Evolutionary conservation across 495 filamentous ascomycete genomes (phyloP).

Genomic region (Penicillium nucicola): DNA sequence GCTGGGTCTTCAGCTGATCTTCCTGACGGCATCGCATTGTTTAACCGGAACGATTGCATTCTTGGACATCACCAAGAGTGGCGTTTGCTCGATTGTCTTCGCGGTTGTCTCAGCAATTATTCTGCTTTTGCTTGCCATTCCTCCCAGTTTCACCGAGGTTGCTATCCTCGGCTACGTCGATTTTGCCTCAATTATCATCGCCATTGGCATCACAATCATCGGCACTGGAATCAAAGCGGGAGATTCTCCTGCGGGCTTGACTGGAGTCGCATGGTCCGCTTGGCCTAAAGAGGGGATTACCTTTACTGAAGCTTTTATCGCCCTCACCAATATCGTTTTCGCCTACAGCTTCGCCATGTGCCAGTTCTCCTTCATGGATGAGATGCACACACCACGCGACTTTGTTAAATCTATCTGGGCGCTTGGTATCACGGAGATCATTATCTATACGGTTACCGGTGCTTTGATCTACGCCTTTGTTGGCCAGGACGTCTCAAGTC

Average conservation of each 20-base stretch:
- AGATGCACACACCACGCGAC: conserved; percentile 67
- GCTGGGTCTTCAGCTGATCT: conserved; percentile 60
- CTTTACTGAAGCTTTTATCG: conserved; percentile 49
- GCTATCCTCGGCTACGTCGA: conserved; percentile 61
- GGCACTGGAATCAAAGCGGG: conserved; percentile 51
- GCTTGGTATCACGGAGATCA: conserved; percentile 58
- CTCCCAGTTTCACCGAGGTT: conserved; percentile 49
- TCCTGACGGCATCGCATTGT: conserved; percentile 69
- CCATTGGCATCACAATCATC: conserved; percentile 68
- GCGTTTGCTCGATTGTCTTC: conserved; percentile 61
- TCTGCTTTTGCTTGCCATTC: conserved; percentile 58
- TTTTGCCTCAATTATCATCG: conserved; percentile 60
- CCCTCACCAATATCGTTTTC: conserved; percentile 69
- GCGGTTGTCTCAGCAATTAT: conserved; percentile 59
- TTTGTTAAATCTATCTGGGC: conserved; percentile 59
- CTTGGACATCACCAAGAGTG: conserved; percentile 56
- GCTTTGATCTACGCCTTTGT: conserved; percentile 67
- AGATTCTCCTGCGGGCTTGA: conserved; percentile 27
- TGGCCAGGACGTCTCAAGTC: conserved; percentile 59
- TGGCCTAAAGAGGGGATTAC: conserved; percentile 30
- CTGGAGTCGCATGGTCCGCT: conserved; percentile 38
- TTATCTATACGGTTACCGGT: conserved; percentile 65
- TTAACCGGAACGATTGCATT: conserved; percentile 69
- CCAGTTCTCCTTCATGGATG: conserved; percentile 70
- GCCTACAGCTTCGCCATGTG: conserved; percentile 62